A percentile compares a stretch with the other conserved stretches of the same genome.
These are phyloP conservation scores for Penicillium waksmanii DNA, from an alignment of 495 filamentous ascomycete species.

Conservation along the genomic window DNA sequence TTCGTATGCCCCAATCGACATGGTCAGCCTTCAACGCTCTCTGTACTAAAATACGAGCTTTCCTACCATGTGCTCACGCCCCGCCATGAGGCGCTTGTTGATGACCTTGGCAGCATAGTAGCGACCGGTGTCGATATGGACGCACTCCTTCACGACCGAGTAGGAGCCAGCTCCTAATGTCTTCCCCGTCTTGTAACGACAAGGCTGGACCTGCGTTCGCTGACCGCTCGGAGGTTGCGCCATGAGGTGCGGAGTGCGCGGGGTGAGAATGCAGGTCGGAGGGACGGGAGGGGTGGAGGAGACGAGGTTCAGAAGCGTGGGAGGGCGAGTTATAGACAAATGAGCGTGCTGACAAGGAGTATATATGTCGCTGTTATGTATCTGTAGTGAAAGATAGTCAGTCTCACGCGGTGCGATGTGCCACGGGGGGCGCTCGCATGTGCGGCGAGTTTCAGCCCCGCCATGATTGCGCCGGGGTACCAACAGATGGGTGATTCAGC, in stretches of 20 bases:
- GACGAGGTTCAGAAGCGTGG: neutral
- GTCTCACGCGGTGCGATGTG: constrained; percentile 18
- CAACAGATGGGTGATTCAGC: neutral
- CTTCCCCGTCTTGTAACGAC: constrained; percentile 98
- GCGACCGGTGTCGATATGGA: constrained; percentile 95
- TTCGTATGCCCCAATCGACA: constrained; percentile 4
- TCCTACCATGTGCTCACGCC: constrained; percentile 94
- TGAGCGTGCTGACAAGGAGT: no score
- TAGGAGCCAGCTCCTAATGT: constrained; percentile 95
- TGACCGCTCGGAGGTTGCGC: constrained; percentile 40
- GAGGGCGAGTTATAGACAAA: no score
- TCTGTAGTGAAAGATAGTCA: constrained; percentile 22
- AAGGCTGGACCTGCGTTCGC: constrained; percentile 72
- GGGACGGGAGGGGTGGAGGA: neutral
- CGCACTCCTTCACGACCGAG: constrained; percentile 99
- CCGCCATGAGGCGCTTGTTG: constrained; percentile 97
- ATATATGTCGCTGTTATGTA: constrained; percentile 14
- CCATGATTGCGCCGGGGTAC: constrained; percentile 2
- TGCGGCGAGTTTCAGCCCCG: constrained; percentile 19
- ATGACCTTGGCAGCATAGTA: constrained; percentile 99
- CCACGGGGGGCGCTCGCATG: constrained; percentile 6
- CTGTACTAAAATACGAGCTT: constrained; percentile 3
- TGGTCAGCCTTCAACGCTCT: constrained; percentile 7
- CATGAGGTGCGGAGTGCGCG: constrained; percentile 30
- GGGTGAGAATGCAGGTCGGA: constrained; percentile 1